Evolutionary conservation across 2,329 filamentous ascomycete species (phyloP).

Genomic region (Periconia digitata): DNA sequence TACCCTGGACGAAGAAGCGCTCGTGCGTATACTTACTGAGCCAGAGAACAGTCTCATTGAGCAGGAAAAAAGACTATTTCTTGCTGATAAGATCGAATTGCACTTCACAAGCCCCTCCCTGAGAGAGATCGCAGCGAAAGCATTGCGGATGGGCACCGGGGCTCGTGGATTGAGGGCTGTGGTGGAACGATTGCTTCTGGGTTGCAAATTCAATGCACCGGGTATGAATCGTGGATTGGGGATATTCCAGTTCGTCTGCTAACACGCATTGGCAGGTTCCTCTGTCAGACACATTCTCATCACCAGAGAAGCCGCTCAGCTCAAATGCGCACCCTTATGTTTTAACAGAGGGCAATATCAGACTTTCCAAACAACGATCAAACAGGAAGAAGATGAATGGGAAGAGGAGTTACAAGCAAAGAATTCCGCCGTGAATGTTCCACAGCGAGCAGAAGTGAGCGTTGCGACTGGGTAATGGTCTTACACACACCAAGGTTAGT

Average conservation of each 20-base stretch:
- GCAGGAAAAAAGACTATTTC: slow-evolving; percentile 88
- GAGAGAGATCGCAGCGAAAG: slow-evolving; percentile 76
- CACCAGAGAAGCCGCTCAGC: slow-evolving; percentile 48
- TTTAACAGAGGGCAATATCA: slow-evolving; percentile 47
- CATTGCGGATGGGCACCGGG: slow-evolving; percentile 71
- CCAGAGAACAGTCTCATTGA: slow-evolving; percentile 84
- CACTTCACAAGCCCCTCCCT: slow-evolving; percentile 81
- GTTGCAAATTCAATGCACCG: slow-evolving; percentile 53
- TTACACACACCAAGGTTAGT: background rate
- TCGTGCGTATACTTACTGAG: slow-evolving; percentile 88
- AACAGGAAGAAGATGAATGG: slow-evolving; percentile 51
- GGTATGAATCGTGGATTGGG: slow-evolving; percentile 21
- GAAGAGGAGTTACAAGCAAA: slow-evolving; percentile 41
- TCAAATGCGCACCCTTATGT: slow-evolving; percentile 46
- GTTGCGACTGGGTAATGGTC: slow-evolving; percentile 25
- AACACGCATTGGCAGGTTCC: slow-evolving; percentile 5
- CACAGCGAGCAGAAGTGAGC: slow-evolving; percentile 50
- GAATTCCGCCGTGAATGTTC: slow-evolving; percentile 42
- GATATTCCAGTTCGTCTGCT: slow-evolving; percentile 7
- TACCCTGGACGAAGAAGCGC: slow-evolving; percentile 66
- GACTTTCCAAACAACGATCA: slow-evolving; percentile 43
- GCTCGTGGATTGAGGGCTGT: slow-evolving; percentile 52
- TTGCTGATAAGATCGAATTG: slow-evolving; percentile 74
- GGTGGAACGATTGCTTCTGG: slow-evolving; percentile 49
- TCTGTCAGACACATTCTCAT: slow-evolving; percentile 50